Base-by-base conservation (phyloP, 176 grass and related monocot species). In the Oryza coarctata region DNA sequence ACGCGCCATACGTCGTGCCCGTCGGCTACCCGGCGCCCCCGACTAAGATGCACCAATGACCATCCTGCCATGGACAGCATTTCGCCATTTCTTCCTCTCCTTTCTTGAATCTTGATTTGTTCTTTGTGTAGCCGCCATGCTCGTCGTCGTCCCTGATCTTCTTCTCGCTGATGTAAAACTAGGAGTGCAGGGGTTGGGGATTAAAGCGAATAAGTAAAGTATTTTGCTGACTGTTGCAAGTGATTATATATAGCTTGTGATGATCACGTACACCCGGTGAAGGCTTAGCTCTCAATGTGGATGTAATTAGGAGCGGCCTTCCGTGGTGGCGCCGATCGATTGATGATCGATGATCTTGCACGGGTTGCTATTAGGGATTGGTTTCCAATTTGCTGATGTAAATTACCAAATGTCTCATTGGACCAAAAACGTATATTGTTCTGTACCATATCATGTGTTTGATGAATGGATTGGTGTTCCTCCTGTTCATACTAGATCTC, bases 1-100 rank as follows among this genome's bases (percentile, higher is more conserved):
- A 99, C 72, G 62, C 91, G 23, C 89, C 96, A 31, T 99, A 95
- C 62, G 93, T 85, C 73, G 75, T 94, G 87, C 96, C 96, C 0
- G 91, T 95, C 68, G 93, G 84, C 25, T 95, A 99, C 84, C 96
- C 96, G 1, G 93, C 87, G 17, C 93, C 82, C 0, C 88, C 85
- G 9, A 68, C 83, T 3, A 87, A 92, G 47, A 94, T 98, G 90
- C 95, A 94, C 63, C 87, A 87, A 68, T 94, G 73, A 86, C 9
- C 33, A 28, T 7, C 71, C 68, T 20, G 26, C 32, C 61, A 62
- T 72, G 50, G 23, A 61, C 25, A 52, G 47, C 47, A 52, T 52
- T 40, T 40, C 49, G 3, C 55, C 75, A 68, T 76, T 82, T 66
- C 55, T 34, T 70, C 6, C 57, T 35, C 47, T 72, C 81, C 32